Conservation (phyloP, 768 basidiomycete genomes). For the Boletus sp. region DNA sequence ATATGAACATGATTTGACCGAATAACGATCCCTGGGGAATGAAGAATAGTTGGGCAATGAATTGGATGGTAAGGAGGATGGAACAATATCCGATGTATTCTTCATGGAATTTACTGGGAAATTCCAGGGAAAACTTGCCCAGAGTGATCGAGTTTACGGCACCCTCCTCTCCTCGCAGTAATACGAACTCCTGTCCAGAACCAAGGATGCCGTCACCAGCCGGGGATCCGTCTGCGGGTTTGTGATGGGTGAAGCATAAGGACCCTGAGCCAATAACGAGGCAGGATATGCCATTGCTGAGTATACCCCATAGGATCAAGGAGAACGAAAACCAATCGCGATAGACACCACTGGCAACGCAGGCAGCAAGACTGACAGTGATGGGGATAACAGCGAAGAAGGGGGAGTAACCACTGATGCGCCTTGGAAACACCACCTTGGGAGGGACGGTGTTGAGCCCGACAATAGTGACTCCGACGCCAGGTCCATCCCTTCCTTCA, state of each 20-base stretch:
- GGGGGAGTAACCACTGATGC: not conserved
- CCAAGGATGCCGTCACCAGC: conserved; percentile 26
- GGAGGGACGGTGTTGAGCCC: conserved; percentile 1
- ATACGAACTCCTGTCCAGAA: conserved; percentile 4
- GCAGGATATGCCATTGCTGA: conserved; percentile 29
- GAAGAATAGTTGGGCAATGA: conserved; percentile 28
- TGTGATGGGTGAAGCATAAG: conserved; percentile 14
- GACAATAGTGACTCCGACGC: not conserved
- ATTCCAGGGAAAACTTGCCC: conserved; percentile 12
- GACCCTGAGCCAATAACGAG: conserved; percentile 20
- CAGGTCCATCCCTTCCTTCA: not conserved
- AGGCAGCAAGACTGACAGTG: conserved; percentile 14
- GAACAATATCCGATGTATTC: conserved; percentile 15
- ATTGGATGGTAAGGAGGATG: conserved; percentile 23
- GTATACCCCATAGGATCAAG: conserved; percentile 29
- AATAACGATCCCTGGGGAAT: conserved; percentile 29
- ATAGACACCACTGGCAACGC: conserved; percentile 16
- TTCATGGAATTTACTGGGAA: not conserved
- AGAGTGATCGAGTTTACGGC: conserved; percentile 28
- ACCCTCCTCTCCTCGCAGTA: conserved; percentile 8
- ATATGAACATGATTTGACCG: conserved; percentile 31
- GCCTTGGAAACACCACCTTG: not conserved
- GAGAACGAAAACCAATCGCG: conserved; percentile 27
- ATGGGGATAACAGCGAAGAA: conserved; percentile 21
- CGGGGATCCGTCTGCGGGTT: conserved; percentile 16